Percentiles rank a stretch among this genome's conserved stretches.
phyloP scores from a whole-genome alignment of 768 basidiomycete genomes.

The Trametes meyenii region DNA sequence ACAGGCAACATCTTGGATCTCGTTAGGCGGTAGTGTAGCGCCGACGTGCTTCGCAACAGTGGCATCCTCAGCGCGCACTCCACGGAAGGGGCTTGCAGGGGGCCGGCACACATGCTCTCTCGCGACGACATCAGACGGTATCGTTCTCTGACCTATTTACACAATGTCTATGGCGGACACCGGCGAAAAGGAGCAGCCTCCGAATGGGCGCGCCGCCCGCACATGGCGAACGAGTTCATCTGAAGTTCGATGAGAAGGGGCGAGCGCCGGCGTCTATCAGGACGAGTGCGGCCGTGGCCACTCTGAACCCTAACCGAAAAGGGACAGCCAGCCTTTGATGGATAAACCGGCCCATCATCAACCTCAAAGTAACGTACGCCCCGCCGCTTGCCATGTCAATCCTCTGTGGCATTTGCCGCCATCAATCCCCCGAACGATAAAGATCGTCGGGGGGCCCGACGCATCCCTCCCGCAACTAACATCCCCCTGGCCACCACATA shows the following conservation, averaged over 20 bases:
- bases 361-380: background rate
- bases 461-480: background rate
- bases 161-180: no score
- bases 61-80: no score
- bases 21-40: no score
- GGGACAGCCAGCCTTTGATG: background rate
- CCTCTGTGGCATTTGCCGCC: background rate
- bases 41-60: no score
- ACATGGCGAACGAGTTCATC: background rate
- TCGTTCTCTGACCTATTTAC: no score
- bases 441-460: background rate
- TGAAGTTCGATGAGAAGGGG: background rate
- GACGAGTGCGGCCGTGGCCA: background rate
- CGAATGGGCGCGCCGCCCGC: background rate
- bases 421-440: conserved; percentile 1
- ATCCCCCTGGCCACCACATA: background rate
- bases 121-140: no score
- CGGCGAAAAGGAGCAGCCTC: no score
- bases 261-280: conserved; percentile 5
- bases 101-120: no score
- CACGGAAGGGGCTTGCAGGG: no score
- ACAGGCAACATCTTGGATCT: no score
- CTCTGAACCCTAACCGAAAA: conserved; percentile 2
- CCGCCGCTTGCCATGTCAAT: background rate
- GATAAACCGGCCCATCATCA: background rate